Conservation (phyloP, 2,329 filamentous ascomycete genomes). For the Coleophoma crateriformis region DNA sequence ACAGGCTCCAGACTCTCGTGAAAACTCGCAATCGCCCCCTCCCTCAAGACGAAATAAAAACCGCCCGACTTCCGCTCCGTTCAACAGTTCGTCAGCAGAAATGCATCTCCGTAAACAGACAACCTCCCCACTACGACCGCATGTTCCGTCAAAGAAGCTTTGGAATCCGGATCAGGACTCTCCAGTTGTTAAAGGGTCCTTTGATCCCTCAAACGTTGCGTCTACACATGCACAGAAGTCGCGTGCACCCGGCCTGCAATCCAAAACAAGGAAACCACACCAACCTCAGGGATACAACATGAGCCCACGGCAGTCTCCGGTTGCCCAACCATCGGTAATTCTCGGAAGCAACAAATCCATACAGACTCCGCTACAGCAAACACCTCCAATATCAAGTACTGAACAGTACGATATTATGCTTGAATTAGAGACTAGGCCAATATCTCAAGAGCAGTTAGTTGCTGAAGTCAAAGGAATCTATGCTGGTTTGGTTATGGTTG, state of each 20-base stretch:
- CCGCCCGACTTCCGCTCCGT: conserved; percentile 12
- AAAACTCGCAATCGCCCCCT: conserved; percentile 14
- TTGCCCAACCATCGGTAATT: not conserved
- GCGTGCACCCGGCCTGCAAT: conserved; percentile 11
- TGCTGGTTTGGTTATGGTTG: conserved; percentile 78
- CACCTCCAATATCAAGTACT: not conserved
- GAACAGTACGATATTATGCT: conserved; percentile 52
- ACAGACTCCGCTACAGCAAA: not conserved
- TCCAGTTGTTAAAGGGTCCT: conserved; percentile 11
- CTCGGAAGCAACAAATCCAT: not conserved
- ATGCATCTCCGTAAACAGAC: conserved; percentile 7
- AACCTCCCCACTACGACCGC: conserved; percentile 6
- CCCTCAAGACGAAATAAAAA: conserved; percentile 15
- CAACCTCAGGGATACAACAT: not conserved
- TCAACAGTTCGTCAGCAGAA: conserved; percentile 4
- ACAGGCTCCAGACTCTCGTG: conserved; percentile 2
- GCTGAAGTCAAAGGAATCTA: conserved; percentile 52
- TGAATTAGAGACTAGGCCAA: conserved; percentile 36
- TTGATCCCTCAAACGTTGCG: conserved; percentile 22
- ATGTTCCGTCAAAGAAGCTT: conserved; percentile 13
- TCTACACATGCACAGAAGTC: conserved; percentile 15
- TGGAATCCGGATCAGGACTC: conserved; percentile 19
- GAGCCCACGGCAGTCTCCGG: not conserved
- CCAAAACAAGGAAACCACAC: conserved; percentile 7
- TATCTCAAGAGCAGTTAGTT: conserved; percentile 22